These are phyloP conservation scores for Rosa chinensis DNA, from an alignment of 306 rosid species.

Conservation along the genomic window DNA sequence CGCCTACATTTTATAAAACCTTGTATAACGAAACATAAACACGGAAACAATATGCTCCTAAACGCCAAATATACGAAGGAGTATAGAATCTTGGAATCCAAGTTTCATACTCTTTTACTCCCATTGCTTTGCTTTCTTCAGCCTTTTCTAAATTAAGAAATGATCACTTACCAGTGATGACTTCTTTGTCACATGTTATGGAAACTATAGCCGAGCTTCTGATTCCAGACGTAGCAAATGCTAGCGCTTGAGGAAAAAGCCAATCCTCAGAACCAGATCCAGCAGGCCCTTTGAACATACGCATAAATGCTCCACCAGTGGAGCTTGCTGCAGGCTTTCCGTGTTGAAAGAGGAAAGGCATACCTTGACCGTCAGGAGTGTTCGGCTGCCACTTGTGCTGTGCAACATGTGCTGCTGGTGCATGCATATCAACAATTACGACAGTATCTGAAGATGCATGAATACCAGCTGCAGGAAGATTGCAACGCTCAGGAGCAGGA, in stretches of 20 bases:
- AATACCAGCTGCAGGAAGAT: conserved; percentile 94
- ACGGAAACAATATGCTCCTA: neutral
- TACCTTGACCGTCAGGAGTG: conserved; percentile 96
- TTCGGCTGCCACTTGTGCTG: conserved; percentile 98
- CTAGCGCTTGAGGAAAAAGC: conserved; percentile 83
- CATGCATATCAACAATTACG: conserved; percentile 73
- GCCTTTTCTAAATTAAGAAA: neutral
- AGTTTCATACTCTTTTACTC: neutral
- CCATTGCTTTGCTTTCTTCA: neutral
- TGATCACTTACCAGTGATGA: conserved; percentile 70
- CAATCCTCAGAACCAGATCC: conserved; percentile 65
- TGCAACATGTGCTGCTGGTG: conserved; percentile 91
- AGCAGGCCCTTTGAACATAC: conserved; percentile 83
- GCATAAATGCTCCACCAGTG: conserved; percentile 72
- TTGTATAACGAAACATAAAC: neutral
- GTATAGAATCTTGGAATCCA: neutral
- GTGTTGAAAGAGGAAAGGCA: conserved; percentile 93
- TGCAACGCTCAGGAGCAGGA: conserved; percentile 83
- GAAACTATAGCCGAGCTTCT: conserved; percentile 81
- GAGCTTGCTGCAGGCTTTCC: conserved; percentile 65
- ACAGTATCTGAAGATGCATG: conserved; percentile 81
- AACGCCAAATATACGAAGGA: neutral
- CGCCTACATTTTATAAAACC: neutral
- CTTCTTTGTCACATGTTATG: conserved; percentile 80
- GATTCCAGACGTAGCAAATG: conserved; percentile 84